A percentile compares a stretch with the other conserved stretches of the same genome.
phyloP scores from a whole-genome alignment of 148 eudicot species.

The Camellia granthamiana region DNA sequence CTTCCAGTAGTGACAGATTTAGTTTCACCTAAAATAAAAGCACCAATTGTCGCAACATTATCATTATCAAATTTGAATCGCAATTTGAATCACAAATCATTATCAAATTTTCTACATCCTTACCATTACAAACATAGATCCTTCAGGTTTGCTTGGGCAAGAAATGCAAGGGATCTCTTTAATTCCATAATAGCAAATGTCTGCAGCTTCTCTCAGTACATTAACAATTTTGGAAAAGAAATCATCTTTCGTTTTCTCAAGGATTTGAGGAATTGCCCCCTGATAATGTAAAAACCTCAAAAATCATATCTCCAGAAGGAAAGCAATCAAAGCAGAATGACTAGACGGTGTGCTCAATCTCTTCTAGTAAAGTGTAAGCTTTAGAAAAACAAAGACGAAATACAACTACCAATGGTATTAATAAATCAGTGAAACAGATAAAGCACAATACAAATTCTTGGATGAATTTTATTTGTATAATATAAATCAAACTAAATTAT shows the following conservation, averaged over 20 bases:
- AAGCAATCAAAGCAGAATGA: background rate
- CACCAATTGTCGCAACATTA: background rate
- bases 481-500: too few relatives aligned
- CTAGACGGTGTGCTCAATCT: background rate
- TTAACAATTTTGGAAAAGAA: conserved; percentile 27
- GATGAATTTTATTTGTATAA: too few relatives aligned
- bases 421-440: too few relatives aligned
- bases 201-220: conserved; percentile 34
- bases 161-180: conserved; percentile 32
- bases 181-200: conserved; percentile 23
- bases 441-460: too few relatives aligned
- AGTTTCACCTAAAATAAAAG: conserved; percentile 31
- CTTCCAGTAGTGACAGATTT: conserved; percentile 34
- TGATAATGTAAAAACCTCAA: background rate
- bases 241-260: conserved; percentile 26
- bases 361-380: too few relatives aligned
- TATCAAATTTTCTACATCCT: background rate
- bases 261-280: conserved; percentile 37
- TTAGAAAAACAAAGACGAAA: too few relatives aligned
- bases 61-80: too few relatives aligned
- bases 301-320: background rate
- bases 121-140: conserved; percentile 51
- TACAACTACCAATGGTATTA: background rate
- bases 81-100: background rate
- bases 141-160: conserved; percentile 47